phyloP scores from a whole-genome alignment of 805 yeast genomes.

The Barnettozyma vustinii region DNA sequence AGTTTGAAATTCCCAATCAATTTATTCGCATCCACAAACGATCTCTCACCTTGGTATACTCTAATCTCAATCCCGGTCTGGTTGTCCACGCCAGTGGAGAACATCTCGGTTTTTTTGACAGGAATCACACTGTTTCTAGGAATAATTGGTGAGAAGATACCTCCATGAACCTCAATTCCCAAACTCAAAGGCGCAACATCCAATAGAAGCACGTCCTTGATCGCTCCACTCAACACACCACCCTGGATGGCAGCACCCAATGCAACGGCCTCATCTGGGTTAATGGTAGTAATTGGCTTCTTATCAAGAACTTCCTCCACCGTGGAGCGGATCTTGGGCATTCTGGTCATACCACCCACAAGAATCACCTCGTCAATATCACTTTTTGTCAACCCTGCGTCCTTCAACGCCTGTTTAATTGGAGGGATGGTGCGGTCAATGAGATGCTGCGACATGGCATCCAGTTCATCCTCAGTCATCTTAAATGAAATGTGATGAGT shows the following conservation, averaged over 20 bases:
- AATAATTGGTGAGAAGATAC: conserved; percentile 73
- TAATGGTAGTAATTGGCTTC: conserved; percentile 65
- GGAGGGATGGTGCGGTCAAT: conserved; percentile 67
- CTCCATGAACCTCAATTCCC: conserved; percentile 84
- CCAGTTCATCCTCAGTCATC: conserved; percentile 64
- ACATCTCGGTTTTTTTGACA: conserved; percentile 64
- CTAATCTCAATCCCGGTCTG: conserved; percentile 80
- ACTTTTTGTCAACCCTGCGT: conserved; percentile 58
- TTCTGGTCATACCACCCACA: conserved; percentile 89
- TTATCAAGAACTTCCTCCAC: conserved; percentile 57
- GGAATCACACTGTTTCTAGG: conserved; percentile 78
- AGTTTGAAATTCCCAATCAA: conserved; percentile 70
- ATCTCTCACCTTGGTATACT: conserved; percentile 78
- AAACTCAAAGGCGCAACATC: conserved; percentile 82
- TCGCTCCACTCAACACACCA: conserved; percentile 78
- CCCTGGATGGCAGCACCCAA: conserved; percentile 90
- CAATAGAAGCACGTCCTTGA: conserved; percentile 67
- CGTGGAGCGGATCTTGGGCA: conserved; percentile 70
- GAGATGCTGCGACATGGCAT: conserved; percentile 57
- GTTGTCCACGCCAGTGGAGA: conserved; percentile 79
- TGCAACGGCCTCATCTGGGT: conserved; percentile 94
- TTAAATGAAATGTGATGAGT: conserved; percentile 55
- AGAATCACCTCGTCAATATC: conserved; percentile 71
- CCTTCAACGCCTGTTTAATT: conserved; percentile 67
- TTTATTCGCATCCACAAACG: conserved; percentile 72